Conservation (phyloP, 495 filamentous ascomycete genomes). For the Talaromyces stipitatus region DNA sequence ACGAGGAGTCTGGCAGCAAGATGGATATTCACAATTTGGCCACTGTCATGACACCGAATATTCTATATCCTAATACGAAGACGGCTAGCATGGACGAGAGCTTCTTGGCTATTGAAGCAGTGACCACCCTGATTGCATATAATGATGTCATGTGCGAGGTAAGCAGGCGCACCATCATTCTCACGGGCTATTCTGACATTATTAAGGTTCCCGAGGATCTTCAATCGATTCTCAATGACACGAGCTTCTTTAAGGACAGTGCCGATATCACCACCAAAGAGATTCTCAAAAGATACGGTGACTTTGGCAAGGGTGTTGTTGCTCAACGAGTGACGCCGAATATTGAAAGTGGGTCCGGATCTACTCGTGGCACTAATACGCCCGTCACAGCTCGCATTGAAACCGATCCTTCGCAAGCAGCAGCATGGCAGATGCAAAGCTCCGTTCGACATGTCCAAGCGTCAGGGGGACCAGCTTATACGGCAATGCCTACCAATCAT, state of each 20-base stretch:
- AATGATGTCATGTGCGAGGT: constrained; percentile 97
- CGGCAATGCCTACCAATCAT: constrained; percentile 15
- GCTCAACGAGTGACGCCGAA: constrained; percentile 51
- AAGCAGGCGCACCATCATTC: constrained; percentile 27
- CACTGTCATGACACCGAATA: constrained; percentile 96
- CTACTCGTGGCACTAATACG: constrained; percentile 29
- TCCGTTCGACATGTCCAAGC: constrained; percentile 73
- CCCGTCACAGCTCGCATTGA: constrained; percentile 55
- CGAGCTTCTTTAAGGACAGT: constrained; percentile 67
- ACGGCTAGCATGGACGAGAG: constrained; percentile 68
- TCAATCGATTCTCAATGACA: constrained; percentile 75
- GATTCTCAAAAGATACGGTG: constrained; percentile 82
- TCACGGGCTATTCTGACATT: constrained; percentile 1
- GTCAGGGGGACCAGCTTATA: constrained; percentile 34
- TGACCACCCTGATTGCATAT: constrained; percentile 80
- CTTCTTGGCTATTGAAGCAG: constrained; percentile 86
- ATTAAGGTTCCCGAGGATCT: constrained; percentile 85
- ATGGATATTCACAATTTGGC: constrained; percentile 99
- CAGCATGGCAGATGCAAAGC: constrained; percentile 72
- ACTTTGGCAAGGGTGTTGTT: constrained; percentile 55
- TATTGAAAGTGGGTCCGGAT: constrained; percentile 41
- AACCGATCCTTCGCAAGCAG: constrained; percentile 62
- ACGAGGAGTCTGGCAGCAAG: constrained; percentile 86
- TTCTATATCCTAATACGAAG: constrained; percentile 70
- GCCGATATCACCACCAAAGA: constrained; percentile 94